A percentile compares a stretch with the other conserved stretches of the same genome.
These are phyloP conservation scores for Paramecium caudatum DNA, from an alignment of 73 alveolate species.

Conservation along the genomic window DNA sequence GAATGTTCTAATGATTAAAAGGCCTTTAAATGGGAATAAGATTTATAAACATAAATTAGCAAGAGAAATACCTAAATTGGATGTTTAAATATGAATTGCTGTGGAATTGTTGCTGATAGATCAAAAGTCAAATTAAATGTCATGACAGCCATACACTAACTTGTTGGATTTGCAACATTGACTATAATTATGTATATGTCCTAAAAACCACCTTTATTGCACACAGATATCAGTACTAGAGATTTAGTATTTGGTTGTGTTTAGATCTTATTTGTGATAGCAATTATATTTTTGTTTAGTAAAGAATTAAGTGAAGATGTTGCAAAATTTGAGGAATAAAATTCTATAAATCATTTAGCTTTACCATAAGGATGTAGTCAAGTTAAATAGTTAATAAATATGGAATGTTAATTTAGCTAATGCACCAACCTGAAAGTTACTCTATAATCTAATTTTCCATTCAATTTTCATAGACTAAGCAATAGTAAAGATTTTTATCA, in stretches of 20 bases:
- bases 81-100: constrained; percentile 3
- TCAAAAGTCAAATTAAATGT: constrained; percentile 32
- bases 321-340: neutral
- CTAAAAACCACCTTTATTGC: constrained; percentile 5
- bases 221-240: neutral
- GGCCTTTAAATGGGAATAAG: constrained; percentile 26
- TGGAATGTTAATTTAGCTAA: neutral
- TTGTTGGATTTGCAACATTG: constrained; percentile 20
- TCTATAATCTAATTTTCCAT: neutral
- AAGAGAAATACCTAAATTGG: constrained; percentile 7
- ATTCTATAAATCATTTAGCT: neutral
- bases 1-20: neutral
- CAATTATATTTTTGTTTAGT: neutral
- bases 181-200: constrained; percentile 4
- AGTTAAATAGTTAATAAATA: neutral
- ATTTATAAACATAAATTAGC: neutral
- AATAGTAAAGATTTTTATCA: neutral
- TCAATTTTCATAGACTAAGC: constrained; percentile 25
- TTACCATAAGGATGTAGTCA: constrained; percentile 7
- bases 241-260: constrained; percentile 17
- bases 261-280: neutral
- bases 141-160: neutral
- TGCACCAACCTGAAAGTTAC: neutral
- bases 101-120: constrained; percentile 38
- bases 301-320: constrained; percentile 8